Percentiles rank a stretch among this genome's conserved stretches.
phyloP scores from a whole-genome alignment of 2,329 filamentous ascomycete genomes.

The Aspergillus fumigatus region DNA sequence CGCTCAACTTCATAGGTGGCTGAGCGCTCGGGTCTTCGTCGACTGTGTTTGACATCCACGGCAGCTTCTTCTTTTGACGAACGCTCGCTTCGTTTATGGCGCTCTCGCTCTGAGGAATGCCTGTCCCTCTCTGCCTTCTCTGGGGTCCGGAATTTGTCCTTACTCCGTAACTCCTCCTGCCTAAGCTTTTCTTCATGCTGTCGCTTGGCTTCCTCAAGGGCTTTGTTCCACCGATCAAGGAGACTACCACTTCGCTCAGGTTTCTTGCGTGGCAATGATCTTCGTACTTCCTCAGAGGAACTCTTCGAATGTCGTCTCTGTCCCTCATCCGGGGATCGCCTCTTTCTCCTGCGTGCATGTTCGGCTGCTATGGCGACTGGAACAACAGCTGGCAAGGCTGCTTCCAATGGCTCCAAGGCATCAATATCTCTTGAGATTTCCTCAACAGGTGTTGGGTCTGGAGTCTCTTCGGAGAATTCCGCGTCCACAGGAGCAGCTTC shows the following conservation, averaged over 20 bases:
- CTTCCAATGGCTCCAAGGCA: constrained; percentile 7
- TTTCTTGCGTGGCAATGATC: constrained; percentile 28
- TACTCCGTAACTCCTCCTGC: constrained; percentile 16
- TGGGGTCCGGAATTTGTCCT: constrained; percentile 13
- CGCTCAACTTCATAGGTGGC: neutral
- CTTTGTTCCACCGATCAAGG: constrained; percentile 30
- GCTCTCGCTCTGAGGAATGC: constrained; percentile 3
- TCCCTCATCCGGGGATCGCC: constrained; percentile 25
- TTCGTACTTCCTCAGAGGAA: constrained; percentile 30
- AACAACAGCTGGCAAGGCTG: neutral
- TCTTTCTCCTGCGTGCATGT: constrained; percentile 27
- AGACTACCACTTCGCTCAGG: constrained; percentile 27
- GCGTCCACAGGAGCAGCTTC: constrained; percentile 6
- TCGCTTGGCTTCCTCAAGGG: constrained; percentile 33
- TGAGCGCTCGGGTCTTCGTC: constrained; percentile 10
- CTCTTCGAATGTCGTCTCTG: constrained; percentile 34
- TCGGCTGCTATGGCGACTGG: constrained; percentile 7
- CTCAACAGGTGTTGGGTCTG: neutral
- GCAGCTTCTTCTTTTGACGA: constrained; percentile 10
- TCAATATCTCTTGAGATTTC: constrained; percentile 4
- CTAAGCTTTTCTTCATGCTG: constrained; percentile 32
- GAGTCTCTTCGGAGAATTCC: constrained; percentile 4
- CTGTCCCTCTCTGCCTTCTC: constrained; percentile 17
- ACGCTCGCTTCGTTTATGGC: constrained; percentile 15
- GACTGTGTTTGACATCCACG: constrained; percentile 13